These are phyloP conservation scores for Alliaria petiolata DNA, from an alignment of 345 rosid species.

Conservation along the genomic window DNA sequence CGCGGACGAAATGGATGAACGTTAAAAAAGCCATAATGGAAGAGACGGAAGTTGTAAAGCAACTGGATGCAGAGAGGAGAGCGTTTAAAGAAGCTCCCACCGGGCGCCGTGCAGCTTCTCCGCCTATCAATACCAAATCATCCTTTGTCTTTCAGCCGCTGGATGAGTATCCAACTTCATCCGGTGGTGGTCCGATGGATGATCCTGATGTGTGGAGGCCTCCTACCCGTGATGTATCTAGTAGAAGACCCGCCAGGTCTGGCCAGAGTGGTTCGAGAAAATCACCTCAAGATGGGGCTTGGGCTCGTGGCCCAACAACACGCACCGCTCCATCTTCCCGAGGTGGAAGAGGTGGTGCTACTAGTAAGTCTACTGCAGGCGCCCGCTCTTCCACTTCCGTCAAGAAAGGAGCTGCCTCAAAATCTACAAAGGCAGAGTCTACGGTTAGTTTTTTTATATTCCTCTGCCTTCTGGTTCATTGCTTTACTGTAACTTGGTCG, in stretches of 20 bases:
- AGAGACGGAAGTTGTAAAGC: conserved; percentile 91
- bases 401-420: conserved; percentile 70
- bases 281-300: conserved; percentile 88
- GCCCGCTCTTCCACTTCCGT: conserved; percentile 68
- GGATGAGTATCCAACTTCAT: conserved; percentile 95
- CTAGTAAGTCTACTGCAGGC: conserved; percentile 55
- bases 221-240: conserved; percentile 75
- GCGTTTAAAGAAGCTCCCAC: conserved; percentile 80
- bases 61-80: conserved; percentile 88
- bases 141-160: conserved; percentile 93
- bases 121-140: conserved; percentile 78
- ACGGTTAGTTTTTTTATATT: conserved; percentile 42
- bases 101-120: conserved; percentile 76
- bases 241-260: conserved; percentile 75
- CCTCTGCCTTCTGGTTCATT: not conserved
- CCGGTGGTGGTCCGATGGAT: conserved; percentile 69
- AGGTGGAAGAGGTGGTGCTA: conserved; percentile 62
- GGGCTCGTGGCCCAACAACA: conserved; percentile 76
- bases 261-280: conserved; percentile 78
- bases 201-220: conserved; percentile 99
- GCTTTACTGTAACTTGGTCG: too few relatives aligned
- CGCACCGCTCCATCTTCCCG: conserved; percentile 61
- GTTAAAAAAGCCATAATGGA: conserved; percentile 83
- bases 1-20: conserved; percentile 93
- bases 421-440: conserved; percentile 73